Evolutionary conservation across 2,329 filamentous ascomycete species (phyloP), one percentile per base, ranked within the genome.

Genomic region (Claviceps sp.): DNA sequence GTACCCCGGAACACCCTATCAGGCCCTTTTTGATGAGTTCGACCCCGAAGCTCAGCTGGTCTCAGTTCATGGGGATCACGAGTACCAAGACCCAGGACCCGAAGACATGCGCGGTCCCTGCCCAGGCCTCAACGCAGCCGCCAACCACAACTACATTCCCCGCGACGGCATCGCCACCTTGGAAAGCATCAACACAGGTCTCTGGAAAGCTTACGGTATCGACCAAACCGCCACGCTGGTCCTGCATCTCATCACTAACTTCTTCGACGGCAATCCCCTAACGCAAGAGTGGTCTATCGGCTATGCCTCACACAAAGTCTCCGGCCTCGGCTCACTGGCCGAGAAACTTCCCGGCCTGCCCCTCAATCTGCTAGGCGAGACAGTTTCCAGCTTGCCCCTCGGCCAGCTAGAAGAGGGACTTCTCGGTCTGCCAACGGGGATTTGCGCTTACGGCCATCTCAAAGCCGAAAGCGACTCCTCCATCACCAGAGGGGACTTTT

Each of bases 141-240:
- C 65, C 11, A 67, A 67, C 52, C 64, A 67, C 34, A 62, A 63
- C 17, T 68, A 65, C 47, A 57, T 68, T 10, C 58, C 59, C 30
- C 58, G 62, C 7, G 55, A 62, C 17, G 64, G 66, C 19, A 56
- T 61, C 11, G 57, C 56, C 19, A 57, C 59, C 14, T 40, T 22
- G 5, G 46, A 39, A 39, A 48, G 26, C 30, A 24, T 48, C 41
- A 54, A 55, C 41, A 54, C 47, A 1, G 56, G 48, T 10, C 39
- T 50, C 14, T 50, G 48, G 48, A 16, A 50, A 19, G 48, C 48
- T 2, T 50, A 17, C 40, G 48, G 48, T 17, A 38, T 50, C 19
- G 40, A 52, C 47, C 53, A 58, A 50, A 43, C 48, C 16, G 39
- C 39, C 39, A 51, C 52, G 16, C 52, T 48, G 38, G 1, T 51